These are phyloP conservation scores for Ephemerocybe angulata DNA, from an alignment of 768 basidiomycete genomes.

Conservation along the genomic window DNA sequence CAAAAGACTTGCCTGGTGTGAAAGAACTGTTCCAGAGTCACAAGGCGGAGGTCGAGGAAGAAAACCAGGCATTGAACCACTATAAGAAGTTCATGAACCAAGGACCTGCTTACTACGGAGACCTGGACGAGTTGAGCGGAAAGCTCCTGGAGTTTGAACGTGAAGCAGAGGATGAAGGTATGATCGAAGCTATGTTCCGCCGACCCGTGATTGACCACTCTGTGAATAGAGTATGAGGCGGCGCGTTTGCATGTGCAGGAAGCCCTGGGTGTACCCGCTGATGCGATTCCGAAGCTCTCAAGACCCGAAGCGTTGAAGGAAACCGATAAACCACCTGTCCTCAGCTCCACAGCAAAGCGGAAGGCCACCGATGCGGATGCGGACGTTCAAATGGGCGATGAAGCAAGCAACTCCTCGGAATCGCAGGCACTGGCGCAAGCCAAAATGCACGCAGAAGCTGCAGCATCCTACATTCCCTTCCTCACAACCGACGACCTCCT, in stretches of 20 bases:
- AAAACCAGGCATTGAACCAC: slow-evolving; percentile 67
- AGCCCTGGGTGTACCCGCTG: slow-evolving; percentile 43
- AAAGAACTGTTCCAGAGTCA: slow-evolving; percentile 89
- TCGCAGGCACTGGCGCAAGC: slow-evolving; percentile 25
- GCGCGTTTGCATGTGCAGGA: slow-evolving; percentile 53
- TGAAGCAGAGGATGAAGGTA: slow-evolving; percentile 71
- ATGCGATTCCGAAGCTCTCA: slow-evolving; percentile 49
- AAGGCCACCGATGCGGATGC: slow-evolving; percentile 44
- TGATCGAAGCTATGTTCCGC: slow-evolving; percentile 19
- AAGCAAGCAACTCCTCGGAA: slow-evolving; percentile 20
- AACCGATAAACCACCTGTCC: slow-evolving; percentile 16
- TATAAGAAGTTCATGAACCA: slow-evolving; percentile 90
- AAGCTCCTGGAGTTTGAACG: slow-evolving; percentile 69
- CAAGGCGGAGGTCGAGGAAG: slow-evolving; percentile 86
- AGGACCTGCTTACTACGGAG: slow-evolving; percentile 87
- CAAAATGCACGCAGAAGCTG: slow-evolving; percentile 47
- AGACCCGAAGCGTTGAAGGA: slow-evolving; percentile 26
- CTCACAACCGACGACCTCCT: slow-evolving; percentile 68
- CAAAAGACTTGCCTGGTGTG: slow-evolving; percentile 93
- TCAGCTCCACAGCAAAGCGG: slow-evolving; percentile 41
- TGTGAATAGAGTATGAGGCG: slow-evolving; percentile 58
- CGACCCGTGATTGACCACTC: background rate
- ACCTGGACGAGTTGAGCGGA: slow-evolving; percentile 76
- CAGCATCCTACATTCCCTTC: slow-evolving; percentile 70
- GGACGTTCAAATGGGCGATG: slow-evolving; percentile 39